These are phyloP conservation scores for Elsinoe fawcettii DNA, from an alignment of 2,329 filamentous ascomycete genomes.

Conservation along the genomic window DNA sequence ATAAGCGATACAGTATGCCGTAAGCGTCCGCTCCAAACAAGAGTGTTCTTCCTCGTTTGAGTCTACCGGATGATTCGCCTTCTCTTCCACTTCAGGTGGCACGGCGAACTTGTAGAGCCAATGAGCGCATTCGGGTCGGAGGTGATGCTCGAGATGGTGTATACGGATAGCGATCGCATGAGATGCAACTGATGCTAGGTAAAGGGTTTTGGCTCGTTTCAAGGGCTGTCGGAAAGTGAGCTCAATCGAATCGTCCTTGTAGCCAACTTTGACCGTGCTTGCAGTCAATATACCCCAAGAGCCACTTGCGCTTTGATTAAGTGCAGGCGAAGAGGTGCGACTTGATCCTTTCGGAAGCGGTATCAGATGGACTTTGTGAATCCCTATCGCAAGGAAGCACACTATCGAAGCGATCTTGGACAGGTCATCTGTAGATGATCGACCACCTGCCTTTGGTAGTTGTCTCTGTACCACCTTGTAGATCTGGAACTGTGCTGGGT, in stretches of 20 bases:
- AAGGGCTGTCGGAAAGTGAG: slow-evolving; percentile 54
- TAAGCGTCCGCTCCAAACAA: slow-evolving; percentile 58
- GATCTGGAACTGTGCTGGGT: slow-evolving; percentile 58
- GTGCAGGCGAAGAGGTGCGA: slow-evolving; percentile 47
- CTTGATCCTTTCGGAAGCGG: slow-evolving; percentile 52
- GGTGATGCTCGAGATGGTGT: slow-evolving; percentile 52
- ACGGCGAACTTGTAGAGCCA: slow-evolving; percentile 56
- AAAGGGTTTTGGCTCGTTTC: slow-evolving; percentile 47
- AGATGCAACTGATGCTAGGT: slow-evolving; percentile 57
- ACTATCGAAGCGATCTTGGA: slow-evolving; percentile 57
- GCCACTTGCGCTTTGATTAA: slow-evolving; percentile 33
- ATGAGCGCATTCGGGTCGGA: slow-evolving; percentile 59
- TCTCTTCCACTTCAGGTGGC: slow-evolving; percentile 48
- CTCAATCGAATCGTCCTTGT: slow-evolving; percentile 58
- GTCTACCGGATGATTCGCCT: slow-evolving; percentile 40
- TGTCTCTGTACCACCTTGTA: slow-evolving; percentile 61
- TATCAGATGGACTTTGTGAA: slow-evolving; percentile 62
- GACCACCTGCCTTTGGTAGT: slow-evolving; percentile 44
- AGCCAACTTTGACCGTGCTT: slow-evolving; percentile 51
- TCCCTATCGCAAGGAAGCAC: slow-evolving; percentile 61
- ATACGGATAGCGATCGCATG: slow-evolving; percentile 57
- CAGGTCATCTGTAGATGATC: slow-evolving; percentile 58
- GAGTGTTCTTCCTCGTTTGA: slow-evolving; percentile 52
- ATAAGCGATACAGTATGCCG: slow-evolving; percentile 63
- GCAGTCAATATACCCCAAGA: slow-evolving; percentile 59